Conservation (phyloP, 1,284 basidiomycete species). For the Flammula alnicola region DNA sequence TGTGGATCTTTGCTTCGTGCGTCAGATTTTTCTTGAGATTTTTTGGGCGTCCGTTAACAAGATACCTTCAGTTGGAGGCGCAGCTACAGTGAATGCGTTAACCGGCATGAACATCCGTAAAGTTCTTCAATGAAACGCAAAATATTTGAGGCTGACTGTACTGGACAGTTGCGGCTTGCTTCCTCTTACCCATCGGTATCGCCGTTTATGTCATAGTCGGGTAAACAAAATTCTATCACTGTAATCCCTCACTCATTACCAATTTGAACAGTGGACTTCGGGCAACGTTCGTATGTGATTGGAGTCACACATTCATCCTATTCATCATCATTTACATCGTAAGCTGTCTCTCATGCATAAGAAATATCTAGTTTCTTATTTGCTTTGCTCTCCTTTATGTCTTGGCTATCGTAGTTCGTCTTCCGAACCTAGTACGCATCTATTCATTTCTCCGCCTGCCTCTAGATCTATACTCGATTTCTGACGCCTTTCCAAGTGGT, state of each 20-base stretch:
- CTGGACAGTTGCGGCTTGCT: constrained; percentile 54
- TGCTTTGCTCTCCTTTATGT: no score
- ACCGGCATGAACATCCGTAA: constrained; percentile 64
- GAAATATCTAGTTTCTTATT: background rate
- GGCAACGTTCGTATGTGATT: constrained; percentile 59
- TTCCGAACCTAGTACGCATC: constrained; percentile 45
- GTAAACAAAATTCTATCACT: no score
- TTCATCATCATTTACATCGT: constrained; percentile 53
- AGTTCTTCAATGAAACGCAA: background rate
- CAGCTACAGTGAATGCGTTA: constrained; percentile 65
- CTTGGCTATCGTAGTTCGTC: constrained; percentile 31
- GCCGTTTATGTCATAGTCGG: constrained; percentile 42
- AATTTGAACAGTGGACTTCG: constrained; percentile 45
- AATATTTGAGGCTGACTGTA: background rate
- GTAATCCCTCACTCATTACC: background rate
- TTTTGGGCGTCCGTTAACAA: background rate
- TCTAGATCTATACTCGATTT: background rate
- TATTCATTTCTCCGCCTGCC: constrained; percentile 17
- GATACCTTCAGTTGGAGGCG: constrained; percentile 51
- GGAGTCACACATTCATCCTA: constrained; percentile 54
- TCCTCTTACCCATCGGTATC: constrained; percentile 50
- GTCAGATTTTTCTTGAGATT: constrained; percentile 21
- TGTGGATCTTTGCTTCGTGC: constrained; percentile 55
- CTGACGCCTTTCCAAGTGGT: constrained; percentile 41
- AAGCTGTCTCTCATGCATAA: background rate